Evolutionary conservation across 495 filamentous ascomycete species (phyloP), one percentile per base, ranked within the genome.

Genomic region (Aspergillus biplanus): DNA sequence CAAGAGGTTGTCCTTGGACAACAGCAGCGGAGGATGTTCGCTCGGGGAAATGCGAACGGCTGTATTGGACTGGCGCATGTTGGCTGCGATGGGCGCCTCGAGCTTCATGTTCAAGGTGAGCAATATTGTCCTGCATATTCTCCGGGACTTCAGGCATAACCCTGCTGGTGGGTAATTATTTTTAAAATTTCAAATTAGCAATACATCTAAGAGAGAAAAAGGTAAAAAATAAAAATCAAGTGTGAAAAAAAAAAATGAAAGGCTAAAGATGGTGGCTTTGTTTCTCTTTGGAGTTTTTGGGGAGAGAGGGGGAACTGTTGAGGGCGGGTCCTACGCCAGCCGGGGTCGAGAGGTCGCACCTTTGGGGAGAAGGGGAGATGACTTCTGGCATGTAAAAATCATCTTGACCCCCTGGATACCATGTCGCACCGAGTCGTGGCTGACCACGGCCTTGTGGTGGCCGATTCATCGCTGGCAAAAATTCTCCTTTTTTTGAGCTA

Each of bases 61-160:
- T 74, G 65, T 76, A 73, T 65, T 75, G 71, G 71, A 67, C 39
- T 70, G 69, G 60, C 65, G 68, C 70, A 75, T 77, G 67, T 58
- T 79, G 66, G 56, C 70, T 65, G 71, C 78, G 75, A 75, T 71
- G 71, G 73, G 80, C 71, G 73, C 73, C 72, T 52, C 71, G 81
- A 47, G 89, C 90, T 80, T 92, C 86, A 56, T 93, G 83, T 80
- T 97, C 94, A 75, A 99, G 85, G 74, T 92, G 86, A 55, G 93
- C 90, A 47, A 99, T 84, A 73, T 90, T 92, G 70, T 95, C 88
- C 78, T 96, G 91, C 84, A 99, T 97, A 72, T 93, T 90, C 68
- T 87, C 87, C 33, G 89, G 89, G 32, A 92, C 86, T 76, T 91
- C 89, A 58, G 89, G 87, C 84, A 90, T 91, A 56, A 90, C 81